phyloP scores from a whole-genome alignment of 2,329 filamentous ascomycete species.

The Lachnellula arida region DNA sequence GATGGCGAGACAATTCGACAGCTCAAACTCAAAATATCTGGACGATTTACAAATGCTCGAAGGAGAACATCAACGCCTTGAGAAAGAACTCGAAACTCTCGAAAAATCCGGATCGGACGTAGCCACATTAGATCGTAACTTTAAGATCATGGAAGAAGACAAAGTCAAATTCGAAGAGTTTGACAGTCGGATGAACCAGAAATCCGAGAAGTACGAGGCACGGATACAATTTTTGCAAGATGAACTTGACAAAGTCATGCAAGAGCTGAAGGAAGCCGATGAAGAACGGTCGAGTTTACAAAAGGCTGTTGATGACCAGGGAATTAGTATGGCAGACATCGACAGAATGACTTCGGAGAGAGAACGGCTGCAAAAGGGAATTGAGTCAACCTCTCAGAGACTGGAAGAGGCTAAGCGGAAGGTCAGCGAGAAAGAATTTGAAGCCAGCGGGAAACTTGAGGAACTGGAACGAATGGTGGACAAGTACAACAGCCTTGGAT shows the following conservation, averaged over 20 bases:
- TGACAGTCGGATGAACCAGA: slow-evolving; percentile 76
- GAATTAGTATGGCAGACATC: slow-evolving; percentile 96
- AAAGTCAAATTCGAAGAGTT: slow-evolving; percentile 94
- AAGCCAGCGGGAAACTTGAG: slow-evolving; percentile 80
- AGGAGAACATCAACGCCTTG: slow-evolving; percentile 73
- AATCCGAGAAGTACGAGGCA: slow-evolving; percentile 83
- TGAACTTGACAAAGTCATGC: slow-evolving; percentile 73
- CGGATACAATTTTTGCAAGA: slow-evolving; percentile 79
- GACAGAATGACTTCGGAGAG: slow-evolving; percentile 97
- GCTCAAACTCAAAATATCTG: slow-evolving; percentile 76
- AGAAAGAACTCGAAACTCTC: slow-evolving; percentile 83
- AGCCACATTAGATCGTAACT: slow-evolving; percentile 78
- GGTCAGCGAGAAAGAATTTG: slow-evolving; percentile 80
- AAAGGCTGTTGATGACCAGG: slow-evolving; percentile 82
- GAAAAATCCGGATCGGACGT: slow-evolving; percentile 83
- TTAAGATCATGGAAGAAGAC: slow-evolving; percentile 91
- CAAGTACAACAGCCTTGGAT: slow-evolving; percentile 88
- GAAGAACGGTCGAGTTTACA: slow-evolving; percentile 77
- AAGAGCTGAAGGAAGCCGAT: slow-evolving; percentile 74
- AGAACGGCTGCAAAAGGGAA: slow-evolving; percentile 84
- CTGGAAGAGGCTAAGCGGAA: slow-evolving; percentile 82
- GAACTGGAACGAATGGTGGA: slow-evolving; percentile 89
- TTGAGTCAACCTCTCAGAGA: slow-evolving; percentile 69
- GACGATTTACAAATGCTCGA: slow-evolving; percentile 83
- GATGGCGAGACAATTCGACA: slow-evolving; percentile 86